Conservation (phyloP, 148 eudicot species). For the Cornus suecica region DNA sequence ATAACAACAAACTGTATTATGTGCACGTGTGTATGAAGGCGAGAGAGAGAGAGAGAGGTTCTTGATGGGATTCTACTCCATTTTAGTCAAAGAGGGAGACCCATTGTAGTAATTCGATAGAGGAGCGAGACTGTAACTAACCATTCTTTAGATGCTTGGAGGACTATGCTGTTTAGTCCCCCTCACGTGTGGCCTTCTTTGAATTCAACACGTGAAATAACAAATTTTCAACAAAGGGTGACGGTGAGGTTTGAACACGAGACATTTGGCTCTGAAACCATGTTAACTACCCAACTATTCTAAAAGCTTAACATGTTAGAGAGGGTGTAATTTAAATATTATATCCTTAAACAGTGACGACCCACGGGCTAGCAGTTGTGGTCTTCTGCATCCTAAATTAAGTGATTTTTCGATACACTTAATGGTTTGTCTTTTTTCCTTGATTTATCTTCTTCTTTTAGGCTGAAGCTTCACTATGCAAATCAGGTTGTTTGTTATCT, state of each 20-base stretch:
- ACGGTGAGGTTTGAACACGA: too few species aligned
- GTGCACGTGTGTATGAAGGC: background rate
- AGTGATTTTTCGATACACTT: background rate
- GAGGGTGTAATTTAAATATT: too few species aligned
- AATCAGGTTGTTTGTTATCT: background rate
- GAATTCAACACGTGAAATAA: too few species aligned
- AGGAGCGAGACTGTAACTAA: background rate
- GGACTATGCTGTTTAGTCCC: background rate
- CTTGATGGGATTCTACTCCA: conserved; percentile 12
- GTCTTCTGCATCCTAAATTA: background rate
- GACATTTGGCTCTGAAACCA: too few species aligned
- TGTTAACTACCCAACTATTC: too few species aligned
- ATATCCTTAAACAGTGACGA: too few species aligned
- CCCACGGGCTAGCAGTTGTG: background rate
- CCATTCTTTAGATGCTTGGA: background rate
- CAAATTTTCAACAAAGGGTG: too few species aligned
- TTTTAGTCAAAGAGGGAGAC: conserved; percentile 22
- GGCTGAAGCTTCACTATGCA: background rate
- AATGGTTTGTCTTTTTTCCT: conserved; percentile 6
- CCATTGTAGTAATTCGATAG: conserved; percentile 16
- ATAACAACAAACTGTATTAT: conserved; percentile 5
- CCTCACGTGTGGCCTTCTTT: too few species aligned
- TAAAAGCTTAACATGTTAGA: too few species aligned
- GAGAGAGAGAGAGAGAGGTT: conserved; percentile 8
- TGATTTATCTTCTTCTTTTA: conserved; percentile 3